phyloP scores from a whole-genome alignment of 805 yeast species.

The Candida stauntonica region DNA sequence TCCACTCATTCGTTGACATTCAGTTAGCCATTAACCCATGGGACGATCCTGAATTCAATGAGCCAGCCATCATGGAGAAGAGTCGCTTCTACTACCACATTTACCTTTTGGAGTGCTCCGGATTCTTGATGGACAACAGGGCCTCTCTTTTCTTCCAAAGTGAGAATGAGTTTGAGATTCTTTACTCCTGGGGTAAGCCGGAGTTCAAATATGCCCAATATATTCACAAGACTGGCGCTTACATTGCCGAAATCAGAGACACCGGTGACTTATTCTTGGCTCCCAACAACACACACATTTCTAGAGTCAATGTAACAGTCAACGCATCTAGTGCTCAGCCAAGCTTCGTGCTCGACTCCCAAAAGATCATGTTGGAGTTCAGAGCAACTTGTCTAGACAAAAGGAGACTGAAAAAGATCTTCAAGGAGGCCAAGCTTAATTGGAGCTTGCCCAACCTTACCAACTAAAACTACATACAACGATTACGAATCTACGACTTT shows the following conservation, averaged over 20 bases:
- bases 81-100: constrained; percentile 74
- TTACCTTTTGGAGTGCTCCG: constrained; percentile 61
- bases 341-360: constrained; percentile 54
- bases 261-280: constrained; percentile 78
- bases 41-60: constrained; percentile 50
- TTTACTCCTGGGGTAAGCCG: constrained; percentile 91
- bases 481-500: background rate
- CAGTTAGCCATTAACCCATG: constrained; percentile 69
- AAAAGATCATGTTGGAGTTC: constrained; percentile 67
- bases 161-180: constrained; percentile 52
- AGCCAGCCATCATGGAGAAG: constrained; percentile 37
- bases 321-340: constrained; percentile 29
- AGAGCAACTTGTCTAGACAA: constrained; percentile 55
- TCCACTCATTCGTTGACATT: constrained; percentile 78
- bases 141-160: constrained; percentile 61
- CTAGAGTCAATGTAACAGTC: constrained; percentile 54
- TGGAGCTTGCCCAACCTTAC: constrained; percentile 27
- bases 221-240: constrained; percentile 84
- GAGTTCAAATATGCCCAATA: constrained; percentile 80
- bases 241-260: constrained; percentile 80
- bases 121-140: constrained; percentile 77
- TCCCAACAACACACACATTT: constrained; percentile 80
- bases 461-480: background rate
- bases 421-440: constrained; percentile 51
- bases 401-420: constrained; percentile 44